phyloP scores from a whole-genome alignment of 495 filamentous ascomycete species.

The Neurospora sublineolata region DNA sequence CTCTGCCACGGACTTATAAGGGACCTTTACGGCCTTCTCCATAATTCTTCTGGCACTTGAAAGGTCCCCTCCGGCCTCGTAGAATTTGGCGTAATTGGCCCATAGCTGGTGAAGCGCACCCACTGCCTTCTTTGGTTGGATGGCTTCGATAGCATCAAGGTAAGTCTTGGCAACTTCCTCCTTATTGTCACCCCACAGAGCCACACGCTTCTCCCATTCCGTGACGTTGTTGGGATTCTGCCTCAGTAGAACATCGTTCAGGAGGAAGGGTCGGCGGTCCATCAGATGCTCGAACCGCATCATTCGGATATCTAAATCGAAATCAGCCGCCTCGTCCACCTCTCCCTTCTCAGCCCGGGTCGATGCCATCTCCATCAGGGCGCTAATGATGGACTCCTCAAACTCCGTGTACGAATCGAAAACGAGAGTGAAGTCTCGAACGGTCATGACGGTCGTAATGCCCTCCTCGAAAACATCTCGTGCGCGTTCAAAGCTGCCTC shows the following conservation, averaged over 20 bases:
- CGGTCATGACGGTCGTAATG: constrained; percentile 96
- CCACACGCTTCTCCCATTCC: constrained; percentile 95
- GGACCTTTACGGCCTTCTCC: constrained; percentile 96
- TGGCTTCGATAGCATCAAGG: constrained; percentile 82
- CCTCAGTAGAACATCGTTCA: constrained; percentile 90
- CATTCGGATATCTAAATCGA: constrained; percentile 95
- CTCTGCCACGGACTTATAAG: constrained; percentile 89
- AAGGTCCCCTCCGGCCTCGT: constrained; percentile 81
- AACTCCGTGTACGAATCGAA: constrained; percentile 97
- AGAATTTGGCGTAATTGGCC: constrained; percentile 96
- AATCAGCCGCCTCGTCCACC: constrained; percentile 76
- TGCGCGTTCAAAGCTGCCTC: constrained; percentile 78
- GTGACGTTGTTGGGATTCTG: constrained; percentile 95
- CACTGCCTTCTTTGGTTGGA: constrained; percentile 88
- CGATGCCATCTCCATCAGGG: constrained; percentile 79
- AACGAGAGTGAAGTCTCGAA: constrained; percentile 93
- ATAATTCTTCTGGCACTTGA: constrained; percentile 80
- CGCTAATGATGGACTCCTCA: constrained; percentile 89
- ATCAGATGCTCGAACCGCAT: constrained; percentile 96
- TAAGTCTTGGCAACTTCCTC: constrained; percentile 88
- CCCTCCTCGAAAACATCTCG: constrained; percentile 94
- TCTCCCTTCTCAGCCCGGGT: constrained; percentile 70
- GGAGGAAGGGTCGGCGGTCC: constrained; percentile 90
- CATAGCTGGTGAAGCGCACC: constrained; percentile 92
- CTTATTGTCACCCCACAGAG: constrained; percentile 90